phyloP scores from a whole-genome alignment of 2,329 filamentous ascomycete genomes.

The Apiospora rasikravindrae region DNA sequence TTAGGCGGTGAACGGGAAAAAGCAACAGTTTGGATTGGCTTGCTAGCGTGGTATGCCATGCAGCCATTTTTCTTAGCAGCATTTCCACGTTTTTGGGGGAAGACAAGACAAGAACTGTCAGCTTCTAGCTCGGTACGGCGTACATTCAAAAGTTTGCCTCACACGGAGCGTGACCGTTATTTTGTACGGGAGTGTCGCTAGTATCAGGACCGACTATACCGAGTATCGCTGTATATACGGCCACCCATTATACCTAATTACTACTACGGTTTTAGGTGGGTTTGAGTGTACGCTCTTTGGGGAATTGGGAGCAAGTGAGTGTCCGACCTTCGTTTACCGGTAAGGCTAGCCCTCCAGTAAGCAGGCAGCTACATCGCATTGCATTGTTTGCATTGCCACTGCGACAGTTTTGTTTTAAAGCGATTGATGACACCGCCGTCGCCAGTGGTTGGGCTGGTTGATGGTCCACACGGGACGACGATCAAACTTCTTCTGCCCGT shows the following conservation, averaged over 20 bases:
- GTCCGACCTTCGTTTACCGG: neutral
- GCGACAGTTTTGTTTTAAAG: neutral
- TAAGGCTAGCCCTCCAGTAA: neutral
- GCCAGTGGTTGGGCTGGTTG: neutral
- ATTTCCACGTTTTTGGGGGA: neutral
- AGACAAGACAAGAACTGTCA: neutral
- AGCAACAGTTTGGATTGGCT: constrained; percentile 3
- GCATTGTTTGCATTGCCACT: neutral
- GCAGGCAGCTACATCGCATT: neutral
- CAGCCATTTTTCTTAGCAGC: neutral
- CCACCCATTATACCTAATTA: neutral
- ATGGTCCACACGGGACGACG: neutral
- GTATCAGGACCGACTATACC: neutral
- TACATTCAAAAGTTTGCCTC: neutral
- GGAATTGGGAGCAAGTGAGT: neutral
- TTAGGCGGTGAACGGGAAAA: constrained; percentile 15
- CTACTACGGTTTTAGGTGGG: neutral
- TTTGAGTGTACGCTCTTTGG: neutral
- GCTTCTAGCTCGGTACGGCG: neutral
- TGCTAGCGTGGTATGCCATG: constrained; percentile 6
- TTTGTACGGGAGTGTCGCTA: neutral
- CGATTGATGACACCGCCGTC: neutral
- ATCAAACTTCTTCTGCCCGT: neutral
- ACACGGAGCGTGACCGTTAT: neutral
- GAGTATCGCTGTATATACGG: neutral